Conservation (phyloP, 768 basidiomycete species). For the Boletus rex-veris region DNA sequence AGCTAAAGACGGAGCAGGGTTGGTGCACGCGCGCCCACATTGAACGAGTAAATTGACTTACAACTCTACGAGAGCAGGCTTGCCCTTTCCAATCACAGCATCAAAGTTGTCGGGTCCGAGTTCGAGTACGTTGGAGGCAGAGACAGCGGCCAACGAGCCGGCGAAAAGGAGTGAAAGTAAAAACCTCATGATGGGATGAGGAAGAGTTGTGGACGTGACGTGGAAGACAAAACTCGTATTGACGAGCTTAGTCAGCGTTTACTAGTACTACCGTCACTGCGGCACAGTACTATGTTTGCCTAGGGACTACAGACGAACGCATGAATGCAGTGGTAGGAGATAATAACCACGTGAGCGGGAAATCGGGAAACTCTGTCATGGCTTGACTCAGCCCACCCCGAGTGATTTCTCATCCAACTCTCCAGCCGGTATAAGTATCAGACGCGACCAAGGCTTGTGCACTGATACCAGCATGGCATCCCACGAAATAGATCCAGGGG, state of each 20-base stretch:
- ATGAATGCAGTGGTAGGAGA: too few species aligned
- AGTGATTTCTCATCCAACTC: slow-evolving; percentile 27
- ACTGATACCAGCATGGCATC: slow-evolving; percentile 22
- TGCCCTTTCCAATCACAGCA: slow-evolving; percentile 68
- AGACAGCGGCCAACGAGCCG: slow-evolving; percentile 51
- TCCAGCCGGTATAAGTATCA: background rate
- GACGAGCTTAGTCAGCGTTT: slow-evolving; percentile 22
- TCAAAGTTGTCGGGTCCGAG: slow-evolving; percentile 76
- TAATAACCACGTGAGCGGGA: too few species aligned
- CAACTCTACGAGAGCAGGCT: slow-evolving; percentile 89
- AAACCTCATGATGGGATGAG: slow-evolving; percentile 50
- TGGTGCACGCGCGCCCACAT: background rate
- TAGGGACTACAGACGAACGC: too few species aligned
- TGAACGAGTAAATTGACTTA: slow-evolving; percentile 39
- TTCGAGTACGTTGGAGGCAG: slow-evolving; percentile 82
- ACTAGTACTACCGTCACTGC: too few species aligned
- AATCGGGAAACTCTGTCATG: too few species aligned
- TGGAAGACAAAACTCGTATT: slow-evolving; percentile 16
- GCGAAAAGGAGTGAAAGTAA: slow-evolving; percentile 53
- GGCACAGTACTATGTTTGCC: too few species aligned
- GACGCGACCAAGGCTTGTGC: background rate
- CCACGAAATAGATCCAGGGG: slow-evolving; percentile 38
- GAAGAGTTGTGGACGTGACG: slow-evolving; percentile 25
- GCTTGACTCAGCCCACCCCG: background rate
- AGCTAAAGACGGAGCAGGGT: slow-evolving; percentile 41